Percentiles rank a stretch among this genome's conserved stretches.
Evolutionary conservation across 331 rosid genomes (phyloP).

Genomic region (Ulmus americana): DNA sequence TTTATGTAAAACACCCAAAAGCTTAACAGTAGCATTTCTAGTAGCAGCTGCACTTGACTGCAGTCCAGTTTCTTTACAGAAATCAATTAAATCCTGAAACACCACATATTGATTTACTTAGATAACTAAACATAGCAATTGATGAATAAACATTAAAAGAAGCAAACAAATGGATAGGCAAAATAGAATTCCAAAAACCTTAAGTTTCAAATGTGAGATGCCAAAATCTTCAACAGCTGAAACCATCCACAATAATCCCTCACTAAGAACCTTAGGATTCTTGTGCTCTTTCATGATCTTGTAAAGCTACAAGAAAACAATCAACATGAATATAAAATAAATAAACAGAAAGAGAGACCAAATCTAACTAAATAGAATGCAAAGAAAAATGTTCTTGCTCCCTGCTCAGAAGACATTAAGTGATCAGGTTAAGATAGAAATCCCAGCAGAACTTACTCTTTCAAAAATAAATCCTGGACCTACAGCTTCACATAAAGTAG

Average conservation of each 20-base stretch:
- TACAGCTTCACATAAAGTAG: constrained; percentile 72
- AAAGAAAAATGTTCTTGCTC: not conserved
- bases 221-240: constrained; percentile 95
- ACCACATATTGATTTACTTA: constrained; percentile 8
- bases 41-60: constrained; percentile 97
- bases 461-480: constrained; percentile 91
- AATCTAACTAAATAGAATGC: not conserved
- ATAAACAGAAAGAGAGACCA: constrained; percentile 3
- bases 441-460: constrained; percentile 50
- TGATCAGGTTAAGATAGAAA: not conserved
- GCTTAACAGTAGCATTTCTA: constrained; percentile 85
- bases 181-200: constrained; percentile 41
- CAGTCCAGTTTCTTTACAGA: constrained; percentile 85
- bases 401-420: not conserved
- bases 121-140: constrained; percentile 1
- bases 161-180: constrained; percentile 1
- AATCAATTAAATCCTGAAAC: constrained; percentile 86
- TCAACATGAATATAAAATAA: constrained; percentile 7
- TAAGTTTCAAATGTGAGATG: constrained; percentile 75
- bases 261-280: constrained; percentile 97
- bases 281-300: constrained; percentile 97
- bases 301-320: constrained; percentile 45
- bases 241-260: constrained; percentile 93
- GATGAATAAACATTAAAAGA: not conserved
- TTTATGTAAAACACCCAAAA: constrained; percentile 84